A percentile compares a stretch with the other conserved stretches of the same genome.
phyloP scores from a whole-genome alignment of 2,329 filamentous ascomycete species.

The Penicillium sp. region DNA sequence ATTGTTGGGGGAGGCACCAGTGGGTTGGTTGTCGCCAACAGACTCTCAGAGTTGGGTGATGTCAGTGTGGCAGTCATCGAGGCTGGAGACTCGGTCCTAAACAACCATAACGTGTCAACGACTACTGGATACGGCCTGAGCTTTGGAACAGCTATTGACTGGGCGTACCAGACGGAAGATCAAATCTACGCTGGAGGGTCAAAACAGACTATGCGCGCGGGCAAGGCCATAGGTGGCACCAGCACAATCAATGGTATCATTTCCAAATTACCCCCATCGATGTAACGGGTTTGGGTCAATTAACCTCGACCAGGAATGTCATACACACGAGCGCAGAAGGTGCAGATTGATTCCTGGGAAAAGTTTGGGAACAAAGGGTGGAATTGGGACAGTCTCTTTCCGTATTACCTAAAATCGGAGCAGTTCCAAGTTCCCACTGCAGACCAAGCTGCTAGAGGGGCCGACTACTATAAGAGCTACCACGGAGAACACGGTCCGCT shows the following conservation, averaged over 20 bases:
- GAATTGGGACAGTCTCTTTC: conserved; percentile 34
- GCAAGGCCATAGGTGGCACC: conserved; percentile 47
- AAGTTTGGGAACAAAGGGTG: conserved; percentile 34
- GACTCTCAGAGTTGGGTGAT: conserved; percentile 34
- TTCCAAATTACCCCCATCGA: too few species aligned
- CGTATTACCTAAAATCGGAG: conserved; percentile 36
- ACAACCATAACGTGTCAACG: conserved; percentile 32
- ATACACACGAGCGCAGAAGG: conserved; percentile 39
- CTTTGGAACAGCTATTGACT: conserved; percentile 44
- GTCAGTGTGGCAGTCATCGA: conserved; percentile 35
- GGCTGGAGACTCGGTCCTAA: conserved; percentile 31
- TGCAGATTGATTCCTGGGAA: conserved; percentile 43
- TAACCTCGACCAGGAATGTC: conserved; percentile 34
- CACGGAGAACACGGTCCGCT: conserved; percentile 34
- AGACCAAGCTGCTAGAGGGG: conserved; percentile 26
- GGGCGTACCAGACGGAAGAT: conserved; percentile 42
- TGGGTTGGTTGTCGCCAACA: conserved; percentile 38
- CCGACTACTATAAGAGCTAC: conserved; percentile 28
- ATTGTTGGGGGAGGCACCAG: conserved; percentile 40
- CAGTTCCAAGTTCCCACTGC: conserved; percentile 27
- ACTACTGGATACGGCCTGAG: conserved; percentile 27
- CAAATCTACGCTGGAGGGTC: conserved; percentile 43
- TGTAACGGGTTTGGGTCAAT: too few species aligned
- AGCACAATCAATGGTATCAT: conserved; percentile 46
- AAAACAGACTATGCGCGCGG: conserved; percentile 39